A percentile compares a stretch with the other conserved stretches of the same genome.
Evolutionary conservation across 2,329 filamentous ascomycete species (phyloP).

Genomic region (Fusarium hostae): DNA sequence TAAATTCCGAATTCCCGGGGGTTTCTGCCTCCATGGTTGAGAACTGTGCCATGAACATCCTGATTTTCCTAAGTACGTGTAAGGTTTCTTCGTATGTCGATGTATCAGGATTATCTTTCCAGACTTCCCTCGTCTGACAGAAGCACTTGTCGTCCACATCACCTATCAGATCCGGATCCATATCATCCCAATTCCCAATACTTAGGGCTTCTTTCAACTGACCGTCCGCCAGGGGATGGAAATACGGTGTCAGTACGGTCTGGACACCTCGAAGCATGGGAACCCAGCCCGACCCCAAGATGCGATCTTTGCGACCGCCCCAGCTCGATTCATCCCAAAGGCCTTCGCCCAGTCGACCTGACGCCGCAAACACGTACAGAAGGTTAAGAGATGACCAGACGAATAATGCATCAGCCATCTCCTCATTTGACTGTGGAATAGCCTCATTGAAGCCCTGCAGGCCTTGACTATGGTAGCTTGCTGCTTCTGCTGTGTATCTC

Average conservation of each 20-base stretch:
- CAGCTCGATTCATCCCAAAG: not conserved
- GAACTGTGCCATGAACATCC: slow-evolving; percentile 10
- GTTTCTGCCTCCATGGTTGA: not conserved
- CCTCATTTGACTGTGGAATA: rapidly evolving
- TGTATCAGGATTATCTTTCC: not conserved
- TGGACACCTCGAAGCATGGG: slow-evolving; percentile 4
- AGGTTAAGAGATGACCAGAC: slow-evolving; percentile 9
- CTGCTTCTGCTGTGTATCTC: not conserved
- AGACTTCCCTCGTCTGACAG: not conserved
- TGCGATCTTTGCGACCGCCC: not conserved
- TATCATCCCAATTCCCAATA: not conserved
- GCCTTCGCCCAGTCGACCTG: slow-evolving; percentile 1
- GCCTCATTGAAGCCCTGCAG: not conserved
- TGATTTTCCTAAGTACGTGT: not conserved
- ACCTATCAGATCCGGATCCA: not conserved
- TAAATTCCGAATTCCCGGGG: rapidly evolving
- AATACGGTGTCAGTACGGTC: not conserved
- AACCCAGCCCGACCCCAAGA: not conserved
- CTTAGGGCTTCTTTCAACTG: not conserved
- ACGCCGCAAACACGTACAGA: not conserved
- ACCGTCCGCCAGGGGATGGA: rapidly evolving
- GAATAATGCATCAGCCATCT: not conserved
- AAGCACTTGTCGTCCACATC: not conserved
- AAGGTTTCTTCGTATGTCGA: not conserved
- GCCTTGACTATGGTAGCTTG: not conserved